phyloP scores from a whole-genome alignment of 176 grass and related monocot genomes.

The Avena eriantha region DNA sequence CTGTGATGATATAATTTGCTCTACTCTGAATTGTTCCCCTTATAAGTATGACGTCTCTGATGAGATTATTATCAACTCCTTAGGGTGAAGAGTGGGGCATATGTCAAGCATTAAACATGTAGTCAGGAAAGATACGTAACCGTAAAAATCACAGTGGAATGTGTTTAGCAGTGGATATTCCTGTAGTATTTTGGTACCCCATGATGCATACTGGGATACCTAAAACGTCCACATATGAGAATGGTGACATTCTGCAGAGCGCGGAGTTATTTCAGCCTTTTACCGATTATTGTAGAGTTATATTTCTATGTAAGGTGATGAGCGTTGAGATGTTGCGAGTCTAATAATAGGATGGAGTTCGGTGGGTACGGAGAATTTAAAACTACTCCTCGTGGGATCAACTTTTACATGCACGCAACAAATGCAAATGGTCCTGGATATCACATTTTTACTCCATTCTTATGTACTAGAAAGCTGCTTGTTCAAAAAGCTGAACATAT shows the following conservation, averaged over 20 bases:
- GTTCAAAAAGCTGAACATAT: constrained; percentile 45
- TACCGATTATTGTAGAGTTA: not conserved
- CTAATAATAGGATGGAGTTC: not conserved
- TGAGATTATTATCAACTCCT: constrained; percentile 26
- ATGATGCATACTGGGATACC: constrained; percentile 4
- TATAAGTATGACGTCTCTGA: not conserved
- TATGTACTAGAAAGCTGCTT: constrained; percentile 40
- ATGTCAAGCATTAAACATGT: not conserved
- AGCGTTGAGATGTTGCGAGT: not conserved
- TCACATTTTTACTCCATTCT: constrained; percentile 8
- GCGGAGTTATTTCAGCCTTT: not conserved
- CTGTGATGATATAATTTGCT: not conserved
- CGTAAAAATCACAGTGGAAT: not conserved
- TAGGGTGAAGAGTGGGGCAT: not conserved
- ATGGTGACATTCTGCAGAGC: not conserved
- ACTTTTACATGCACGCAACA: constrained; percentile 20
- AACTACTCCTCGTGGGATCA: not conserved
- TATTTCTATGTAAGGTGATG: constrained; percentile 5
- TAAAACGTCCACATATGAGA: not conserved
- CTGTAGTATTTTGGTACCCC: not conserved
- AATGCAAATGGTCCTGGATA: constrained; percentile 13
- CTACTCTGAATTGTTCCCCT: not conserved
- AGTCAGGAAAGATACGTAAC: not conserved
- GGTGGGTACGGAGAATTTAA: not conserved
- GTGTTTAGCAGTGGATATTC: not conserved